A percentile compares a stretch with the other conserved stretches of the same genome.
Conservation (phyloP, 345 rosid species). For the Citrus hindsii region DNA sequence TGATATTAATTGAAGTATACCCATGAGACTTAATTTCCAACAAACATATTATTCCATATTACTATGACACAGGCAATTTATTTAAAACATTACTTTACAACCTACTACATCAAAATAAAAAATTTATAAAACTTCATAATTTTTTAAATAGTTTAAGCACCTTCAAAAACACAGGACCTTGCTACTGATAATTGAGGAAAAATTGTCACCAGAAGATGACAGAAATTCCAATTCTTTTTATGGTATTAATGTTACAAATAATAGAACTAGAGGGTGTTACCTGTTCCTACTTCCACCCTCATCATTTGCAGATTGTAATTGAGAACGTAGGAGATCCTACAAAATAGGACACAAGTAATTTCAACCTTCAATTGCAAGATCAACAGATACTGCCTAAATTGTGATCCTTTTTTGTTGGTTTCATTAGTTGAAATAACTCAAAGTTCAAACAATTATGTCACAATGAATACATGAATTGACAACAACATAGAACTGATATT, state of each 20-base stretch:
- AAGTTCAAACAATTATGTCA: not conserved
- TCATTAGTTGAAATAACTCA: not conserved
- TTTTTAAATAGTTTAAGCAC: not conserved
- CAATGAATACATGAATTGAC: not conserved
- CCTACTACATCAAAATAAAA: not conserved
- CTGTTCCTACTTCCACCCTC: constrained; percentile 70
- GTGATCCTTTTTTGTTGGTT: not conserved
- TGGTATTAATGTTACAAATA: not conserved
- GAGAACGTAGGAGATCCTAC: constrained; percentile 84
- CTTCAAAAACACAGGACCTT: not conserved
- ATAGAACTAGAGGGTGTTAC: constrained; percentile 28
- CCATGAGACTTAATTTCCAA: not conserved
- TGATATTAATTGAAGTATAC: not conserved
- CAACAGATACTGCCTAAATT: not conserved
- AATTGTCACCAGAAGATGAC: not conserved
- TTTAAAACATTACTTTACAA: not conserved
- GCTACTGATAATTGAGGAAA: not conserved
- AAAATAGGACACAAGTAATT: constrained; percentile 14
- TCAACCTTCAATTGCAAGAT: not conserved
- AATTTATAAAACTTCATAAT: not conserved
- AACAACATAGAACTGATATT: not conserved
- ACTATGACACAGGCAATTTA: not conserved
- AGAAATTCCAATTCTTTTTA: not conserved
- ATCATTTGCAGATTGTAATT: constrained; percentile 83
- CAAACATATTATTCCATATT: not conserved